Percentiles rank a stretch among this genome's conserved stretches.
Evolutionary conservation across 1,284 basidiomycete species (phyloP).

Genomic region (Cryptococcus wingfieldii): DNA sequence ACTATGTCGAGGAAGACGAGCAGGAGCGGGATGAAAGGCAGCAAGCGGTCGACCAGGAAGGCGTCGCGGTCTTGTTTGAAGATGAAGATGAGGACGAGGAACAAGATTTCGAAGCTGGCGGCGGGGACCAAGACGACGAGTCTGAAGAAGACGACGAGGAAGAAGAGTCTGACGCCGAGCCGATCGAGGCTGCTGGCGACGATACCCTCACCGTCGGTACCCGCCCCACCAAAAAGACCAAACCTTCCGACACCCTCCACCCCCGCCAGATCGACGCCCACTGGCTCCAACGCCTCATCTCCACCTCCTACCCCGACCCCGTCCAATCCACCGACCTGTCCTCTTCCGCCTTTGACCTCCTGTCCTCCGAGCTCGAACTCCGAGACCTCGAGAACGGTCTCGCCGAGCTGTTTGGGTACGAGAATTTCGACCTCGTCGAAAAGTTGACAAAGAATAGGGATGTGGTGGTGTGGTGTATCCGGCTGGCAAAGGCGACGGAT

Average conservation of each 20-base stretch:
- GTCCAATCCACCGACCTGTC: conserved; percentile 93
- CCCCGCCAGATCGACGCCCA: conserved; percentile 93
- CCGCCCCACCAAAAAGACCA: conserved; percentile 30
- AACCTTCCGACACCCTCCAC: conserved; percentile 65
- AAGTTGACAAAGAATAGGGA: conserved; percentile 94
- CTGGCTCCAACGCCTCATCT: conserved; percentile 95
- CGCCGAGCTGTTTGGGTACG: conserved; percentile 96
- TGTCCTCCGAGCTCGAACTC: conserved; percentile 81
- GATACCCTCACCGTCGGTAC: conserved; percentile 63
- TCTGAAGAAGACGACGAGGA: conserved; percentile 71
- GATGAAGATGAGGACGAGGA: conserved; percentile 92
- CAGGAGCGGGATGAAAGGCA: conserved; percentile 62
- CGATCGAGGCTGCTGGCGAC: conserved; percentile 51
- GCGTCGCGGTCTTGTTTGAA: conserved; percentile 93
- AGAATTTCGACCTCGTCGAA: conserved; percentile 82
- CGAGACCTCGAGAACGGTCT: conserved; percentile 96
- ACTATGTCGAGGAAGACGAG: conserved; percentile 87
- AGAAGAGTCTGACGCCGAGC: conserved; percentile 51
- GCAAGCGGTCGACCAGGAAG: conserved; percentile 59
- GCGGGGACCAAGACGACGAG: conserved; percentile 52
- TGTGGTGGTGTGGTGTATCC: conserved; percentile 96
- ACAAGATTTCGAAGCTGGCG: conserved; percentile 64
- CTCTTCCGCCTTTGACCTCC: conserved; percentile 74
- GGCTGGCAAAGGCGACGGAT: conserved; percentile 81
- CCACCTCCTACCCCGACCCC: conserved; percentile 86